Conservation (phyloP, 805 yeast genomes). For the Ogataea sp. region DNA sequence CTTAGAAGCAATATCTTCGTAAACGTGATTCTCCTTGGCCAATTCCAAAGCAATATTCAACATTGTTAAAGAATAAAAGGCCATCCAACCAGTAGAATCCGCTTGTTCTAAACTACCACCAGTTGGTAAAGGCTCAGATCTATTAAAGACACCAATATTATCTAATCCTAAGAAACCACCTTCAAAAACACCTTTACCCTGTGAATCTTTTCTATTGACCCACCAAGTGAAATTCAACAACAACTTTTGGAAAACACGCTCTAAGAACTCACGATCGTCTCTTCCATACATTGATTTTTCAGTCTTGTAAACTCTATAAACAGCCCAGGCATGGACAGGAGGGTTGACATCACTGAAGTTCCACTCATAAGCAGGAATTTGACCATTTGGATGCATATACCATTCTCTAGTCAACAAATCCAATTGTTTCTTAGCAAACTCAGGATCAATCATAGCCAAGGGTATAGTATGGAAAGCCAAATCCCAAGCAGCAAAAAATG, state of each 20-base stretch:
- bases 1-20: conserved; percentile 90
- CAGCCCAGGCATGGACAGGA: conserved; percentile 96
- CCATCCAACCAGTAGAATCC: conserved; percentile 98
- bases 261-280: conserved; percentile 76
- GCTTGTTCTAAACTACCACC: conserved; percentile 90
- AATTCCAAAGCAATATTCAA: conserved; percentile 85
- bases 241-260: conserved; percentile 87
- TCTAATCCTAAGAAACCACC: conserved; percentile 93
- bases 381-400: conserved; percentile 99
- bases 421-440: conserved; percentile 81
- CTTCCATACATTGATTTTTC: conserved; percentile 80
- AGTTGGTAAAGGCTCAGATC: conserved; percentile 89
- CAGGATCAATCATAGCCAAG: conserved; percentile 87
- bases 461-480: conserved; percentile 94
- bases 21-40: conserved; percentile 76
- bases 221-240: conserved; percentile 93
- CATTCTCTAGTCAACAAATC: conserved; percentile 85
- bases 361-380: conserved; percentile 96
- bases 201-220: conserved; percentile 85
- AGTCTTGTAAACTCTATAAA: conserved; percentile 77
- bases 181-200: conserved; percentile 84
- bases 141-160: conserved; percentile 85
- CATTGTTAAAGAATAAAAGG: conserved; percentile 85
- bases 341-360: conserved; percentile 94
- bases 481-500: conserved; percentile 96